phyloP scores from a whole-genome alignment of 2,329 filamentous ascomycete genomes.

The Colletotrichum sp. region DNA sequence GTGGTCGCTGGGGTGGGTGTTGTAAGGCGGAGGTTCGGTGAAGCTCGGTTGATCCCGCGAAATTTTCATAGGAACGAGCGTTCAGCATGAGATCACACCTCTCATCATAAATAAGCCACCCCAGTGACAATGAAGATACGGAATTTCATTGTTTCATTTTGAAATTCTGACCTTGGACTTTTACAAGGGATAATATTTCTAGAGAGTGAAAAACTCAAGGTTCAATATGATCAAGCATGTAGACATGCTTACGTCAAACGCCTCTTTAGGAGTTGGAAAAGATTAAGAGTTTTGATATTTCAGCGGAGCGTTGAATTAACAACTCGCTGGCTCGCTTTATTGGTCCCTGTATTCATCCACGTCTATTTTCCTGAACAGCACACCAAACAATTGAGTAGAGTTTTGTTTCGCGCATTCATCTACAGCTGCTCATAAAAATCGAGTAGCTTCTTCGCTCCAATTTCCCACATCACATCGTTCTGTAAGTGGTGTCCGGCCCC shows the following conservation, averaged over 20 bases:
- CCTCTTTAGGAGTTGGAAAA: background rate
- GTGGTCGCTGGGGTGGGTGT: conserved; percentile 3
- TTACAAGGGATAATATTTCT: background rate
- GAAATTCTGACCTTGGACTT: fast-evolving
- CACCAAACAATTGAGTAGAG: background rate
- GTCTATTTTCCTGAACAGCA: background rate
- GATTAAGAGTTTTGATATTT: background rate
- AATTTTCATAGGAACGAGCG: background rate
- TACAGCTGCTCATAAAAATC: conserved; percentile 37
- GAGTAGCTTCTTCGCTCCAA: conserved; percentile 49
- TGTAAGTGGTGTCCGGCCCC: conserved; percentile 57
- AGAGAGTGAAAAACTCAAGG: fast-evolving
- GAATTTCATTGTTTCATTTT: background rate
- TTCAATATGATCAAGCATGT: background rate
- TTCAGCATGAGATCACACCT: background rate
- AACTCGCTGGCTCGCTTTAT: background rate
- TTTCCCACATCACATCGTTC: conserved; percentile 54
- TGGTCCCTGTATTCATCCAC: background rate
- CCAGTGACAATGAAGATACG: background rate
- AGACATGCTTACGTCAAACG: fast-evolving
- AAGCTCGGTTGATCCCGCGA: background rate
- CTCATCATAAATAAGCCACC: background rate
- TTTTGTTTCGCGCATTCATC: background rate
- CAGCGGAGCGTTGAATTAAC: background rate
- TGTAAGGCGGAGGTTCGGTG: conserved; percentile 4